Evolutionary conservation across 1,284 basidiomycete species (phyloP).

Genomic region (Trametes pubescens): DNA sequence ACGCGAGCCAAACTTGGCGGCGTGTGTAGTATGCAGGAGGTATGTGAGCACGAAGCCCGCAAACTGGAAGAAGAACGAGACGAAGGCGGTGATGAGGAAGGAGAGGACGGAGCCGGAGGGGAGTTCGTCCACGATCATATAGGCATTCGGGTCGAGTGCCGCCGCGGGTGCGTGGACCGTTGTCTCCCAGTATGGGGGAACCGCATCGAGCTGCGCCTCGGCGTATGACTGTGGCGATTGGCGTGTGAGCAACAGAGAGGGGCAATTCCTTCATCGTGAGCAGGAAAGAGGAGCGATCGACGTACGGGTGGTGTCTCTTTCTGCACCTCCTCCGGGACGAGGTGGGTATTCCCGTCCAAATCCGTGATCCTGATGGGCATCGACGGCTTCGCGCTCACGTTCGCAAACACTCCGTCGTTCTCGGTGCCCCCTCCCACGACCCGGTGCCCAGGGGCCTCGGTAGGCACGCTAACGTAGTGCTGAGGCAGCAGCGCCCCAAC

Average conservation of each 20-base stretch:
- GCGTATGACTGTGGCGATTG: conserved; percentile 74
- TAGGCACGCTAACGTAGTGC: conserved; percentile 71
- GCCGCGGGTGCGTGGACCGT: conserved; percentile 82
- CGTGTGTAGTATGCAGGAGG: conserved; percentile 93
- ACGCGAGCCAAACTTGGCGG: conserved; percentile 92
- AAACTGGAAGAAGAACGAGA: conserved; percentile 97
- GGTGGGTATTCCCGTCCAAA: conserved; percentile 67
- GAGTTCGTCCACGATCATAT: conserved; percentile 79
- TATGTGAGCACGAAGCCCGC: conserved; percentile 95
- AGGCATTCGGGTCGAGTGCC: conserved; percentile 55
- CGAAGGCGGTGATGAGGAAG: conserved; percentile 83
- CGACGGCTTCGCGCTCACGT: conserved; percentile 91
- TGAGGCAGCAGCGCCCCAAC: conserved; percentile 78
- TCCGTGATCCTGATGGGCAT: conserved; percentile 53
- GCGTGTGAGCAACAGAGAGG: neutral
- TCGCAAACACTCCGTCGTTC: conserved; percentile 97
- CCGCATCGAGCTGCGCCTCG: conserved; percentile 89
- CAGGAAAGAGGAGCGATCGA: conserved; percentile 23
- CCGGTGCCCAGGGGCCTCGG: conserved; percentile 38
- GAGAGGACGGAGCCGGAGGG: conserved; percentile 75
- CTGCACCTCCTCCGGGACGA: conserved; percentile 84
- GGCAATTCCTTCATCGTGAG: neutral
- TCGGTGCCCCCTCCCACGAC: conserved; percentile 80
- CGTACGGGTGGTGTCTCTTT: conserved; percentile 87
- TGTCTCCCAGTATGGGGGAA: conserved; percentile 97